Conservation (phyloP, 2,329 filamentous ascomycete genomes). For the Plectosphaerella sp. region DNA sequence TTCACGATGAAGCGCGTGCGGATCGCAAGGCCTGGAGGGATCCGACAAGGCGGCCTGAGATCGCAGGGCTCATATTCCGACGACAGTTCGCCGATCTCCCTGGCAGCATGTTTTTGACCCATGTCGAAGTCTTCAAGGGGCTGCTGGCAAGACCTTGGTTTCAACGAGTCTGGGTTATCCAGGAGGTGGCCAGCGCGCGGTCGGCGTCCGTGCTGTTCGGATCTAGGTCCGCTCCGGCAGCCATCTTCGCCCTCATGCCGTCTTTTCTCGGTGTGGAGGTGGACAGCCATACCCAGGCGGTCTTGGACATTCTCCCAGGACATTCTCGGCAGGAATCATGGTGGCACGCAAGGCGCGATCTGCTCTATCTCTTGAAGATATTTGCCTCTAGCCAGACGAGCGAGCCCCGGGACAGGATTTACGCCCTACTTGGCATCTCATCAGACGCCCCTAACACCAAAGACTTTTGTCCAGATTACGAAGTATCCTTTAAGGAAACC, state of each 20-base stretch:
- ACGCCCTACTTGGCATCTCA: conserved; percentile 2
- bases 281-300: not conserved
- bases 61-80: too few species aligned
- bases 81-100: not conserved
- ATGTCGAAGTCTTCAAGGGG: not conserved
- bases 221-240: not conserved
- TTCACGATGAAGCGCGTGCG: not conserved
- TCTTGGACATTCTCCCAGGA: conserved; percentile 3
- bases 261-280: not conserved
- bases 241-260: not conserved
- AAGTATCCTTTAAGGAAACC: too few species aligned
- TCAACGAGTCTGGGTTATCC: conserved; percentile 4
- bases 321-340: not conserved
- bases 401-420: conserved; percentile 1
- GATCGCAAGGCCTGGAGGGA: too few species aligned
- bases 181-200: conserved; percentile 1
- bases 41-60: too few species aligned
- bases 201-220: not conserved
- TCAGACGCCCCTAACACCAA: not conserved
- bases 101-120: too few species aligned
- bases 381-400: not conserved
- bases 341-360: not conserved
- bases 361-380: not conserved
- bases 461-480: too few species aligned
- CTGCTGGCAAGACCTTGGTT: not conserved